Percentiles rank a stretch among this genome's conserved stretches.
Evolutionary conservation across 2,329 filamentous ascomycete species (phyloP).

Genomic region (Apiospora kogelbergensis): DNA sequence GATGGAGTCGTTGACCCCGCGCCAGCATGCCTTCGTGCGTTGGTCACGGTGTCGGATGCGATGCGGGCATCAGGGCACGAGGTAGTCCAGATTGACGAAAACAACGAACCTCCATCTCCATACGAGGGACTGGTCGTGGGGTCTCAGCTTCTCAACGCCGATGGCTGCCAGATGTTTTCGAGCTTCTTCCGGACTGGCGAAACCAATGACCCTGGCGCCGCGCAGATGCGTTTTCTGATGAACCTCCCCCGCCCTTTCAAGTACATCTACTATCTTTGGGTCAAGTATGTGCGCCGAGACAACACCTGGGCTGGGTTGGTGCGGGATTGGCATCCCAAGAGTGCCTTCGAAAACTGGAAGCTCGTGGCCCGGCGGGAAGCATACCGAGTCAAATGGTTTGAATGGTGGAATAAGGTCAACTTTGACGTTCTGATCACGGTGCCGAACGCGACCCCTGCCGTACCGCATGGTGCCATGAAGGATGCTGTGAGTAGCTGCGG

Average conservation of each 20-base stretch:
- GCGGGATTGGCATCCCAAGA: slow-evolving; percentile 70
- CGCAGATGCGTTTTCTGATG: slow-evolving; percentile 74
- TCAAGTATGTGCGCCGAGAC: slow-evolving; percentile 80
- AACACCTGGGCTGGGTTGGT: slow-evolving; percentile 76
- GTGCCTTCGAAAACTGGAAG: slow-evolving; percentile 77
- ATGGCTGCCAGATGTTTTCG: slow-evolving; percentile 79
- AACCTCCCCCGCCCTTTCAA: slow-evolving; percentile 71
- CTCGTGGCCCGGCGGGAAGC: slow-evolving; percentile 74
- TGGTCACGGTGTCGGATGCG: slow-evolving; percentile 69
- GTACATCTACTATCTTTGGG: slow-evolving; percentile 85
- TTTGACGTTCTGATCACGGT: slow-evolving; percentile 80
- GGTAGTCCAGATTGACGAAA: slow-evolving; percentile 54
- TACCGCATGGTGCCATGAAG: slow-evolving; percentile 84
- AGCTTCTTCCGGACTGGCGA: slow-evolving; percentile 76
- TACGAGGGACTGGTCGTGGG: slow-evolving; percentile 76
- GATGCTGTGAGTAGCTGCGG: slow-evolving; percentile 84
- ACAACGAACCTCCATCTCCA: slow-evolving; percentile 57
- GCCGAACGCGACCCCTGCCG: slow-evolving; percentile 87
- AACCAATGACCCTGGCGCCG: slow-evolving; percentile 74
- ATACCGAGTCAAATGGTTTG: slow-evolving; percentile 76
- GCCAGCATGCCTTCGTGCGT: slow-evolving; percentile 77
- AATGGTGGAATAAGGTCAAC: slow-evolving; percentile 75
- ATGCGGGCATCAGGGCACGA: slow-evolving; percentile 74
- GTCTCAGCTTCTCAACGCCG: slow-evolving; percentile 78
- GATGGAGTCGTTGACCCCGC: slow-evolving; percentile 84